Base-by-base conservation (phyloP, 1,284 basidiomycete species). In the Athelia psychrophila region DNA sequence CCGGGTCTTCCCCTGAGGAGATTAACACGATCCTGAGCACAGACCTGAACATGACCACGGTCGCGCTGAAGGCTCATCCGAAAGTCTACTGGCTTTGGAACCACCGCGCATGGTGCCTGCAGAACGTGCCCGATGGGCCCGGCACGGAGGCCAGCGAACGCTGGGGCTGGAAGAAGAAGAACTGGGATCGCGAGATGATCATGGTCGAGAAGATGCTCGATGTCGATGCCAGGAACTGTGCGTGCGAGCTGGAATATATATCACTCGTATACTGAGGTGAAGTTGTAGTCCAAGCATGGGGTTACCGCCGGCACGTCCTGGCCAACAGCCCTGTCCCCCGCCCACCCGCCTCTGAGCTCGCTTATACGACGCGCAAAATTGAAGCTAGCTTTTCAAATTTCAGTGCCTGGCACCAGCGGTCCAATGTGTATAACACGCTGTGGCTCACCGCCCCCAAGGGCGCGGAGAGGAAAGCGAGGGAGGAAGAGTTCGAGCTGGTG, bases 61-160 rank as follows among this genome's bases (percentile, higher is more conserved):
- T 77, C 8, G 86, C 88, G 16, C 80, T 98, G 44, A 87, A 89
- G 61, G 74, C 81, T 10, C 86, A 95, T 64, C 95, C 95, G 8
- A 98, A 98, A 65, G 87, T 95, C 13, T 98, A 98, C 67, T 93
- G 91, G 86, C 93, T 97, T 57, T 98, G 95, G 95, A 96, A 94
- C 63, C 94, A 98, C 62, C 84, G 95, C 30, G 79, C 87, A 61
- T 98, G 95, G 95, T 94, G 93, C 62, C 80, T 98, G 3, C 86
- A 90, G 65, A 82, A 88, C 50, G 79, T 95, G 16, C 93, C 94
- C 0, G 73, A 77, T 45, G 88, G 85, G 0, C 92, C 88, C 0
- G 72, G 66, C 23, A 52, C 63, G 1, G 67, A 70, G 23, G 69
- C 65, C 1, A 70, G 70, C 6, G 74, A 81, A 50, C 64, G 68